Conservation (phyloP, 1,284 basidiomycete genomes). For the Rhodotorula sp. region DNA sequence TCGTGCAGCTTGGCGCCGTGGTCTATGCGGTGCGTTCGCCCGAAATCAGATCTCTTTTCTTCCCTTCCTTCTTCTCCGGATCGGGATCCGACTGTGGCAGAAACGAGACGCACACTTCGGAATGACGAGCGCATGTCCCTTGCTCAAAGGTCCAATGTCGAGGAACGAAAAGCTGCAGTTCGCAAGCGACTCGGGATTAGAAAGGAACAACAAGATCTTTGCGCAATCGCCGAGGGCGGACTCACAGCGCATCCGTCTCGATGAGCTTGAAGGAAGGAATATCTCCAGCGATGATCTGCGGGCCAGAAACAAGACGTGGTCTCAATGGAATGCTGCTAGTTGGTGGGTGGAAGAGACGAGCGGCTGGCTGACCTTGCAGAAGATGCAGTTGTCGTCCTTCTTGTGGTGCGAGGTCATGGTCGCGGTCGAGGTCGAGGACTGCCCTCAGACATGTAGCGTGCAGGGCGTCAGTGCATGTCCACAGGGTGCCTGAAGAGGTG, state of each 20-base stretch:
- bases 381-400: conserved; percentile 48
- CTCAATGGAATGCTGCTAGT: neutral
- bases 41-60: neutral
- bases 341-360: neutral
- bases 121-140: conserved; percentile 53
- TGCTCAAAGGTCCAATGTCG: conserved; percentile 52
- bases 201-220: neutral
- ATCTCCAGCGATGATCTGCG: conserved; percentile 50
- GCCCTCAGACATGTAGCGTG: neutral
- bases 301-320: too few relatives aligned
- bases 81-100: neutral
- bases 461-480: too few relatives aligned
- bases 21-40: conserved; percentile 8
- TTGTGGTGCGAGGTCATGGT: conserved; percentile 18
- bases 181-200: neutral
- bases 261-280: conserved; percentile 49
- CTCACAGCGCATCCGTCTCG: conserved; percentile 50
- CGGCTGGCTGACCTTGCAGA: conserved; percentile 48
- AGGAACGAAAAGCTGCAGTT: conserved; percentile 43
- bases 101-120: conserved; percentile 47
- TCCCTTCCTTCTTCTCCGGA: neutral
- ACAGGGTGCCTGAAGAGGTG: too few relatives aligned
- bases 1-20: conserved; percentile 53
- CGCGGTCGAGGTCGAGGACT: conserved; percentile 7
- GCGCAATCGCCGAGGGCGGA: neutral